A percentile compares a stretch with the other conserved stretches of the same genome.
phyloP scores from a whole-genome alignment of 2,329 filamentous ascomycete species.

The Aspergillus floridensis region DNA sequence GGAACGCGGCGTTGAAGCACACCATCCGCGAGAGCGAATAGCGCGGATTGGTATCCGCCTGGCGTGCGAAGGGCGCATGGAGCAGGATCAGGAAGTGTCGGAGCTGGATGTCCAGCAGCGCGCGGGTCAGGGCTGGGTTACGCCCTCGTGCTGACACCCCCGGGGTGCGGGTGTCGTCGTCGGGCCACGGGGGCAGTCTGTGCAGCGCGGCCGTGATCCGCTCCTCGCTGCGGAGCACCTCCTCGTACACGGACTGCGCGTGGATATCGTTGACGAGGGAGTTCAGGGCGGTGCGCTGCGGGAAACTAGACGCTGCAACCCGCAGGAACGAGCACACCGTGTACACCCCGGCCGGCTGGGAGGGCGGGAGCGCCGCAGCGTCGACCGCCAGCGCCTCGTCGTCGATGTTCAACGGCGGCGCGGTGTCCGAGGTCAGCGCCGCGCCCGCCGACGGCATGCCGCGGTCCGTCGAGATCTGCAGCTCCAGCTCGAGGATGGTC shows the following conservation, averaged over 20 bases:
- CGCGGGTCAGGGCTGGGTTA: conserved; percentile 9
- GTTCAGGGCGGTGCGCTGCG: conserved; percentile 27
- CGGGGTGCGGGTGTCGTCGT: background rate
- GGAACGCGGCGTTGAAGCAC: conserved; percentile 21
- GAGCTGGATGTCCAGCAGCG: conserved; percentile 27
- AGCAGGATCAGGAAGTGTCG: conserved; percentile 30
- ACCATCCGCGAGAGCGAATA: conserved; percentile 26
- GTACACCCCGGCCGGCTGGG: conserved; percentile 21
- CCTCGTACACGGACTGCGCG: conserved; percentile 22
- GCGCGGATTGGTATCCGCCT: conserved; percentile 21
- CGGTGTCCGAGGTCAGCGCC: conserved; percentile 14
- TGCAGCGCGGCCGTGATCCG: conserved; percentile 23
- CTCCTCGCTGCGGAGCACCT: conserved; percentile 27
- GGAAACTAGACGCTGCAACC: conserved; percentile 23
- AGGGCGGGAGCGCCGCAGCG: conserved; percentile 13
- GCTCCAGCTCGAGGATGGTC: conserved; percentile 52
- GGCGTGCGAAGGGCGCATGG: conserved; percentile 27
- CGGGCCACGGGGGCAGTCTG: conserved; percentile 23
- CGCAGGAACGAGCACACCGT: conserved; percentile 25
- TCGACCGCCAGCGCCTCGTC: conserved; percentile 13
- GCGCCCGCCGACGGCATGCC: conserved; percentile 45
- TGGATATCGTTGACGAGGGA: conserved; percentile 29
- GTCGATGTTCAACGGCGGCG: conserved; percentile 24
- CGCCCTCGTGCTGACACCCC: too few relatives aligned
- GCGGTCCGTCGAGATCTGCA: conserved; percentile 51